Evolutionary conservation across 176 grass and related monocot genomes (phyloP), one percentile per base, ranked within the genome.

Genomic region (Juncus inflexus): DNA sequence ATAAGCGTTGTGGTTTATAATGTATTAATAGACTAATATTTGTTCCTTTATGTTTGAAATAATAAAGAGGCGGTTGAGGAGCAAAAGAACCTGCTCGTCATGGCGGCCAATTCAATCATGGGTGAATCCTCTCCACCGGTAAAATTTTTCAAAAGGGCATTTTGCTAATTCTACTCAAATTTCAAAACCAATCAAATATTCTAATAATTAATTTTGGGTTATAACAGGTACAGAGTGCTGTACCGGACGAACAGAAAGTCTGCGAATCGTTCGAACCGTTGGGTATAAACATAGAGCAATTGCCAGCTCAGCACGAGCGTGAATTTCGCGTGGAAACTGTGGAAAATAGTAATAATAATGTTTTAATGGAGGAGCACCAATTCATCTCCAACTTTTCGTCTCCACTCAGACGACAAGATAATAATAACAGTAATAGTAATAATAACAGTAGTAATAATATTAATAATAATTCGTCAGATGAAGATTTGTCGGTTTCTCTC

Each of bases 321-420:
- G 75, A 50, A 62, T 72, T 83, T 42, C 62, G 77, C 60, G 65
- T 78, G 35, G 88, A 88, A 69, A 82, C 80, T 43, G 84, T 90
- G 69, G 91, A 77, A 7, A 51, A 69, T 7, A 35, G 61, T 65
- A 83, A 80, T 42, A 60, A 57, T 2, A 58, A 62, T 12, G 79
- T 66, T 37, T 56, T 77, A 60, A 77, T 96, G 42, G 87, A 96
- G 80, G 91, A 96, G 74, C 87, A 67, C 61, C 94, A 89, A 70
- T 89, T 97, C 85, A 91, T 97, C 50, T 84, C 88, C 42, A 97
- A 84, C 58, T 82, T 96, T 13, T 76, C 81, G 62, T 86, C 88
- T 2, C 87, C 88, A 0, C 43, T 80, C 4, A 47, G 43, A 64
- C 85, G 60, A 9, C 38, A 28, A 3, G 65, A 77, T 49, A 77